Base-by-base conservation (phyloP, 163 green algal genomes). In the Volvox carteri region DNA sequence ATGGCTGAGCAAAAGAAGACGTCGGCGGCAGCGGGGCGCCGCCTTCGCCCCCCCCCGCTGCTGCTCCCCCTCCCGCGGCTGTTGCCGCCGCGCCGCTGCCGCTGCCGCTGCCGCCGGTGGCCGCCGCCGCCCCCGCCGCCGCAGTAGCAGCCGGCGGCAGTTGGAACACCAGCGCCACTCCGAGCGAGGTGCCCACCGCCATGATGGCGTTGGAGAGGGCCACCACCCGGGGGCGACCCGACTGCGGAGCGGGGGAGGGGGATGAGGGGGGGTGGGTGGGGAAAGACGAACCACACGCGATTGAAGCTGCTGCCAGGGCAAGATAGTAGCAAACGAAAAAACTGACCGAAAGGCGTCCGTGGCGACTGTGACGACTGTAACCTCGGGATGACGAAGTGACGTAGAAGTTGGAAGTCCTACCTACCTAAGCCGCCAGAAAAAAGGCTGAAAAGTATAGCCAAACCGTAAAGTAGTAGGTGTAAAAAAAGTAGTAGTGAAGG, bases 151-250 rank as follows among this genome's bases (percentile, higher is more conserved):
- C n/a, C 41, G 88, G 25, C 25, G 91, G 86, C 68, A 93, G 84
- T 42, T 94, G 90, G 39, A 95, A 89, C 30, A 95, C 86, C 3
- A 94, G 39, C 0, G 70, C 58, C 0, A 72, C 86, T 8, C 93
- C 93, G 5, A 80, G 79, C n/a, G 86, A 72, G 28, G 88, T 94
- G 35, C 94, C 94, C 33, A 97, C 74, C 2, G 93, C 94, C 16
- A 95, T 78, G 23, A 95, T 85, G 35, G 89, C 83, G 1, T 87
- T 85, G n/a, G 86, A 72, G 1, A 90, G 62, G 12, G 90, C 85
- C 28, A 95, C 72, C 48, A 87, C 85, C 1, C 89, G 84, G 1
- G 89, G 89, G 7, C 77, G 89, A 42, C 89, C 89, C 3, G 56
- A 37, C 85, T 90, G 85, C 2, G 44, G n/a, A 65, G 25, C 25